Conservation (phyloP, 495 filamentous ascomycete species). For the Aspergillus campestris region DNA sequence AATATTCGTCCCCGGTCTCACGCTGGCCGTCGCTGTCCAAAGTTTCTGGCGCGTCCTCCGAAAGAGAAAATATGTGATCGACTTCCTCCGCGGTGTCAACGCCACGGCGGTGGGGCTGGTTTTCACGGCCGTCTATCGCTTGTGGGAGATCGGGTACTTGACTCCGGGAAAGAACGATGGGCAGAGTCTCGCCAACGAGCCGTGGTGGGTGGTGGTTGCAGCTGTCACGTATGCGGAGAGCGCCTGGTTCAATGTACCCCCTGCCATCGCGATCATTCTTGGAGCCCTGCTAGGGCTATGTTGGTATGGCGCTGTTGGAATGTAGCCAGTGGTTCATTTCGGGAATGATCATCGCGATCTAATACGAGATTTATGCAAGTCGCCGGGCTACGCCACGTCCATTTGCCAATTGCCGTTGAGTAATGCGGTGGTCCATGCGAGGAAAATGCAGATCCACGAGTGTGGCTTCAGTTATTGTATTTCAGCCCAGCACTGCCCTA, state of each 20-base stretch:
- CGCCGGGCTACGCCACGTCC: too few relatives aligned
- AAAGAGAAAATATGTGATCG: slow-evolving; percentile 43
- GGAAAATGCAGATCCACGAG: too few relatives aligned
- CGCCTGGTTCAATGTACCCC: slow-evolving; percentile 51
- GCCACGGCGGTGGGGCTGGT: slow-evolving; percentile 71
- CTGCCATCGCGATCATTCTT: slow-evolving; percentile 54
- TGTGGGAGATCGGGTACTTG: slow-evolving; percentile 72
- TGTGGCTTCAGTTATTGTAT: too few relatives aligned
- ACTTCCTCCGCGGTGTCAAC: slow-evolving; percentile 60
- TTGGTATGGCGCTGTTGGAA: slow-evolving; percentile 52
- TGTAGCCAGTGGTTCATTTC: too few relatives aligned
- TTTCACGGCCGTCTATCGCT: slow-evolving; percentile 77
- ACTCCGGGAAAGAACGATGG: slow-evolving; percentile 39
- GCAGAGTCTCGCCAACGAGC: slow-evolving; percentile 51
- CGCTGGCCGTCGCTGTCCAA: slow-evolving; percentile 57
- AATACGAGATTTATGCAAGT: too few relatives aligned
- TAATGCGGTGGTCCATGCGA: too few relatives aligned
- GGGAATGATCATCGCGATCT: too few relatives aligned
- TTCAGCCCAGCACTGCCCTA: too few relatives aligned
- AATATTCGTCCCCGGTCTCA: slow-evolving; percentile 66
- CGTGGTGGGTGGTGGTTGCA: slow-evolving; percentile 68
- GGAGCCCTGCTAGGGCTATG: slow-evolving; percentile 57
- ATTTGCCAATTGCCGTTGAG: too few relatives aligned
- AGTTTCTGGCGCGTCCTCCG: slow-evolving; percentile 60
- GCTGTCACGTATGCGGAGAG: slow-evolving; percentile 55